phyloP scores from a whole-genome alignment of 2,329 filamentous ascomycete species.

The Colletotrichum shisoi region DNA sequence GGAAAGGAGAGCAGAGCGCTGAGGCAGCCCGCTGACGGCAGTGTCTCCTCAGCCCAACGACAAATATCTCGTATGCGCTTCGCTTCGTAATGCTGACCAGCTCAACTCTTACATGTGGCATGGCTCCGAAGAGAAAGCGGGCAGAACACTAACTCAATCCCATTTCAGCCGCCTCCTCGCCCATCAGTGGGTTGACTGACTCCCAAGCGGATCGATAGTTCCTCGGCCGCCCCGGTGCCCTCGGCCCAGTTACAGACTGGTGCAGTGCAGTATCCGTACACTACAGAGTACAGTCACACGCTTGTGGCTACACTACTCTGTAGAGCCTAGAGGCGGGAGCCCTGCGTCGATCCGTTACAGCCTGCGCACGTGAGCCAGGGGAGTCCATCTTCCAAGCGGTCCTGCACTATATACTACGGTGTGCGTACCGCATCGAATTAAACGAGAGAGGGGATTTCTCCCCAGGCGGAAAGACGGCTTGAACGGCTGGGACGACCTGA shows the following conservation, averaged over 20 bases:
- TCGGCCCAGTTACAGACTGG: not conserved
- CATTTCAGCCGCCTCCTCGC: not conserved
- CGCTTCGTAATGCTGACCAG: constrained; percentile 16
- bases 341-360: constrained; percentile 38
- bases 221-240: constrained; percentile 17
- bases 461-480: not conserved
- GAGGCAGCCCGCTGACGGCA: no score
- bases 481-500: not conserved
- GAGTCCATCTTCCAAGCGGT: constrained; percentile 8
- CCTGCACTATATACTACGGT: constrained; percentile 30
- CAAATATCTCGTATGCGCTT: not conserved
- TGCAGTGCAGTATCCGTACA: not conserved
- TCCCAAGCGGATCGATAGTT: constrained; percentile 4
- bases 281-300: no score
- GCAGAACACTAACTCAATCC: not conserved
- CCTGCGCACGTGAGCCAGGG: constrained; percentile 29
- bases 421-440: constrained; percentile 19
- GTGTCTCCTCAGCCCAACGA: not conserved
- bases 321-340: constrained; percentile 24
- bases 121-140: not conserved
- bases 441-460: constrained; percentile 8
- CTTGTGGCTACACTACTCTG: no score
- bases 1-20: no score
- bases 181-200: not conserved
- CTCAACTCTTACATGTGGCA: not conserved